Percentiles rank a stretch among this genome's conserved stretches.
Evolutionary conservation across 2,329 filamentous ascomycete species (phyloP).

Genomic region (Emergomyces orientalis): DNA sequence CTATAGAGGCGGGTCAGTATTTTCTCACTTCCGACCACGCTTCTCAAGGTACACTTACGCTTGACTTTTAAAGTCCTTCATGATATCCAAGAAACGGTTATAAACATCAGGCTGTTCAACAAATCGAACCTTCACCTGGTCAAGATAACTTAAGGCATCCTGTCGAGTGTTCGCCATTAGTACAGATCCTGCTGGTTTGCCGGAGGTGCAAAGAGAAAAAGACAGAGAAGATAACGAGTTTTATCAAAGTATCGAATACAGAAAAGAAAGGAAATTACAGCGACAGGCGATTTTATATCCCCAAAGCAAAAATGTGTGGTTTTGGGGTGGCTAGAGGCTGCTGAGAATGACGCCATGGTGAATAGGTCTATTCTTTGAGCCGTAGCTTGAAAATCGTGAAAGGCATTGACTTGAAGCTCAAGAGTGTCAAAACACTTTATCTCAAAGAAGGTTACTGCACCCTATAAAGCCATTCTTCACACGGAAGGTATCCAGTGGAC

Average conservation of each 20-base stretch:
- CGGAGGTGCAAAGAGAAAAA: neutral
- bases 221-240: neutral
- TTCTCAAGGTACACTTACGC: constrained; percentile 51
- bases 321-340: neutral
- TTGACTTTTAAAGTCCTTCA: constrained; percentile 99
- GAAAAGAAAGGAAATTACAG: neutral
- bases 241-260: neutral
- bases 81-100: constrained; percentile 92
- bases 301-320: neutral
- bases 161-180: constrained; percentile 38
- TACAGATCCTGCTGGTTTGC: neutral
- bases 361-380: neutral
- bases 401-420: neutral
- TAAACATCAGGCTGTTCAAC: constrained; percentile 96
- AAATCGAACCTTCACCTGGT: constrained; percentile 97
- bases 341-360: neutral
- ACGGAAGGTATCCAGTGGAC: neutral
- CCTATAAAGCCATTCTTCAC: neutral
- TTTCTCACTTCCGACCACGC: neutral
- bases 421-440: neutral
- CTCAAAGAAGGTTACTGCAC: neutral
- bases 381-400: neutral
- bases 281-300: neutral
- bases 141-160: constrained; percentile 87
- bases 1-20: constrained; percentile 31